phyloP scores from a whole-genome alignment of 2,329 filamentous ascomycete species.

The Mariannaea elegans region DNA sequence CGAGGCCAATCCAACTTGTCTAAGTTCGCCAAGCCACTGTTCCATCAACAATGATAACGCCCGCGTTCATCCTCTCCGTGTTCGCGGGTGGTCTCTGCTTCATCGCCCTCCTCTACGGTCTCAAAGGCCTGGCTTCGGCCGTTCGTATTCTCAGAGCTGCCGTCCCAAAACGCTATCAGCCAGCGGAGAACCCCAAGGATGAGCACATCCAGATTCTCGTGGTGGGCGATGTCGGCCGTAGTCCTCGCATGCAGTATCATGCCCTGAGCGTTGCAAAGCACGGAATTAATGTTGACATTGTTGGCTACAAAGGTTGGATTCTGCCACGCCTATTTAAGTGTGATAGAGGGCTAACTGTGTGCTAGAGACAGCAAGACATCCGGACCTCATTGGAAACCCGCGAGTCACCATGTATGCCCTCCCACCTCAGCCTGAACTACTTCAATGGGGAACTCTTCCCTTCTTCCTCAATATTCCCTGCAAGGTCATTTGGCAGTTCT shows the following conservation, averaged over 20 bases:
- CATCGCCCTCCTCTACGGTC: constrained; percentile 40
- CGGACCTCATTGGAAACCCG: constrained; percentile 75
- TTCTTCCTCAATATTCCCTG: constrained; percentile 83
- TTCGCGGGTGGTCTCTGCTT: constrained; percentile 47
- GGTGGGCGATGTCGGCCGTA: constrained; percentile 92
- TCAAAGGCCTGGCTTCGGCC: constrained; percentile 33
- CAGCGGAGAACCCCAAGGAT: constrained; percentile 46
- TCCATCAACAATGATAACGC: constrained; percentile 30
- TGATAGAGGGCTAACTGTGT: constrained; percentile 13
- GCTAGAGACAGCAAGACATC: constrained; percentile 82
- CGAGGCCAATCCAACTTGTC: constrained; percentile 16
- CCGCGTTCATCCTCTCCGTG: constrained; percentile 46
- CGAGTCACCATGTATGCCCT: constrained; percentile 78
- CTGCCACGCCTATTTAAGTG: not conserved
- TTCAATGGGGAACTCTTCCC: constrained; percentile 75
- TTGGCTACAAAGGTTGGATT: constrained; percentile 81
- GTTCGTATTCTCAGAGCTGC: constrained; percentile 32
- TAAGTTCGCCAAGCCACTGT: constrained; percentile 19
- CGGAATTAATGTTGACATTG: constrained; percentile 81
- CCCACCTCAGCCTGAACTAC: constrained; percentile 69
- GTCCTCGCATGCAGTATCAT: constrained; percentile 98
- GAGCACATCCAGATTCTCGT: constrained; percentile 81
- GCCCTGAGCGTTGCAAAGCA: constrained; percentile 89
- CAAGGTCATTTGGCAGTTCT: constrained; percentile 87
- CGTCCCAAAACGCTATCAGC: constrained; percentile 48